These are phyloP conservation scores for Aspergillus luchuensis DNA, from an alignment of 2,329 filamentous ascomycete genomes.

Conservation along the genomic window DNA sequence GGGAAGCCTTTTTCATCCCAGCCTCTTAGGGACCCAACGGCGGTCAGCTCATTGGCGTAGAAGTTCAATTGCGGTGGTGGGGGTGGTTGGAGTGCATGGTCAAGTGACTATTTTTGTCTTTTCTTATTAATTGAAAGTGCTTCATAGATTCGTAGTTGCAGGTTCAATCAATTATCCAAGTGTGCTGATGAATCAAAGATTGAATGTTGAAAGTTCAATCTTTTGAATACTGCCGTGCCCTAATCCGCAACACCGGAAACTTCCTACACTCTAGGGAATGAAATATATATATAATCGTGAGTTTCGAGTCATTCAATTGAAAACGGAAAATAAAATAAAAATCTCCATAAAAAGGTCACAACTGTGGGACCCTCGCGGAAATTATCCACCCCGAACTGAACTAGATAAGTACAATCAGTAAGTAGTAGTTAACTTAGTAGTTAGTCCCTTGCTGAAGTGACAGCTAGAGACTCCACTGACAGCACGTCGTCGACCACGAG, in stretches of 20 bases:
- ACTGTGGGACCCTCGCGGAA: too few species aligned
- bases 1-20: constrained; percentile 26
- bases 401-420: not conserved
- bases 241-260: not conserved
- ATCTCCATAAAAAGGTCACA: too few species aligned
- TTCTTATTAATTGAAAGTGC: not conserved
- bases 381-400: not conserved
- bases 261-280: too few species aligned
- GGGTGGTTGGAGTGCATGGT: not conserved
- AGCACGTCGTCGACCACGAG: not conserved
- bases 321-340: too few species aligned
- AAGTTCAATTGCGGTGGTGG: not conserved
- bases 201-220: too few species aligned
- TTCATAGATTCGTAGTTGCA: not conserved
- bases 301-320: too few species aligned
- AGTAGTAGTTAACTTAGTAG: not conserved
- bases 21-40: constrained; percentile 28
- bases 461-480: not conserved
- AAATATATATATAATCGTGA: too few species aligned
- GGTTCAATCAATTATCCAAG: not conserved
- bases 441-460: not conserved
- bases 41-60: constrained; percentile 12
- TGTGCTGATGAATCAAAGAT: too few species aligned
- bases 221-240: not conserved
- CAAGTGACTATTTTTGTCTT: constrained; percentile 3